Percentiles rank a stretch among this genome's conserved stretches.
Evolutionary conservation across 371 early-diverging fungal genomes (phyloP).

Genomic region (Coemansia sp.): DNA sequence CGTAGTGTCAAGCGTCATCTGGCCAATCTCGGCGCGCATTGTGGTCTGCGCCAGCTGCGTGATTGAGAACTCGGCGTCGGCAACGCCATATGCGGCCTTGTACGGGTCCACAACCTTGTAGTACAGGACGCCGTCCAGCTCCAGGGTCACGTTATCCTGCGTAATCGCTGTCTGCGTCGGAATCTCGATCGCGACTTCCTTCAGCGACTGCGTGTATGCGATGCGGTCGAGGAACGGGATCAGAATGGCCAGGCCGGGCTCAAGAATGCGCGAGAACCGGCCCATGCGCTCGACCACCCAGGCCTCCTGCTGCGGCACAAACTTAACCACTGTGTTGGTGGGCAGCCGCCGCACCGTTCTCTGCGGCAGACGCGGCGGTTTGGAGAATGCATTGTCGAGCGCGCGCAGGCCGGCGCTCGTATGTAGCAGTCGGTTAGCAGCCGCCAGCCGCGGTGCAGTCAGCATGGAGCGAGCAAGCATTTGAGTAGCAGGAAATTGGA

Average conservation of each 20-base stretch:
- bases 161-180: conserved; percentile 94
- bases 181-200: conserved; percentile 93
- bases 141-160: conserved; percentile 95
- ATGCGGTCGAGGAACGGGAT: conserved; percentile 87
- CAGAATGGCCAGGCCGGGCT: conserved; percentile 89
- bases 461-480: too few relatives aligned
- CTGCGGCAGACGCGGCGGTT: too few relatives aligned
- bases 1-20: conserved; percentile 95
- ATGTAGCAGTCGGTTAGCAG: too few relatives aligned
- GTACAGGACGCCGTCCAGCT: conserved; percentile 96
- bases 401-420: too few relatives aligned
- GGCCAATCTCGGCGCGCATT: conserved; percentile 98
- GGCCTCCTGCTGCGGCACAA: conserved; percentile 98
- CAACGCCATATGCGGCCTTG: conserved; percentile 97
- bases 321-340: conserved; percentile 69
- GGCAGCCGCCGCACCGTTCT: conserved; percentile 14
- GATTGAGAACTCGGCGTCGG: conserved; percentile 92
- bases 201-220: conserved; percentile 90
- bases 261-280: conserved; percentile 79
- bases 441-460: too few relatives aligned
- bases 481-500: too few relatives aligned
- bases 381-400: too few relatives aligned
- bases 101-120: conserved; percentile 92
- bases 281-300: conserved; percentile 92
- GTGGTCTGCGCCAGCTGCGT: conserved; percentile 97